Evolutionary conservation across 2,329 filamentous ascomycete species (phyloP).

Genomic region (Cladosporium halotolerans): DNA sequence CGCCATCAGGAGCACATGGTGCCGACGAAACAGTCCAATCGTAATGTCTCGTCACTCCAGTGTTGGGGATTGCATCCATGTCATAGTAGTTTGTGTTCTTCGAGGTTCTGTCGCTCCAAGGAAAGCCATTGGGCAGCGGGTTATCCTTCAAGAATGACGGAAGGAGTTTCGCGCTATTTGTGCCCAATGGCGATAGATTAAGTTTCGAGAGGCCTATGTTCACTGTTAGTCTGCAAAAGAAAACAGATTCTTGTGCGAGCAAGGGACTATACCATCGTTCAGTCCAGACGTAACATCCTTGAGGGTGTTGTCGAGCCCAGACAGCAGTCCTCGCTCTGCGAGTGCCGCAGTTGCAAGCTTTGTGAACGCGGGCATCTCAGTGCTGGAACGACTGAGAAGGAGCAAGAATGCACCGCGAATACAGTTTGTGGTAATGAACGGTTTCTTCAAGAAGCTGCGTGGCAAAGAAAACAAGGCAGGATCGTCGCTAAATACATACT

Average conservation of each 20-base stretch:
- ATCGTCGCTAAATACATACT: too few species aligned
- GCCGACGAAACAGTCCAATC: constrained; percentile 20
- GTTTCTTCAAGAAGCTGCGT: too few species aligned
- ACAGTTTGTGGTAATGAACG: too few species aligned
- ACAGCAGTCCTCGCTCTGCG: not conserved
- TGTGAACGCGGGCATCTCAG: not conserved
- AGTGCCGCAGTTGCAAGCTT: not conserved
- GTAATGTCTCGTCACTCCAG: constrained; percentile 24
- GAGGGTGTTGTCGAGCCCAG: constrained; percentile 2
- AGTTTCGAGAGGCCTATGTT: not conserved
- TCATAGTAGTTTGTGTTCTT: constrained; percentile 23
- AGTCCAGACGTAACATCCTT: constrained; percentile 5
- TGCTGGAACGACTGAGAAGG: too few species aligned
- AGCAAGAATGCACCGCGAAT: too few species aligned
- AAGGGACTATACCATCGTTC: not conserved
- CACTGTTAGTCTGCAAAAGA: not conserved
- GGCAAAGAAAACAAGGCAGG: too few species aligned
- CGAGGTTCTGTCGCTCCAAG: constrained; percentile 23
- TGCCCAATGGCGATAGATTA: constrained; percentile 15
- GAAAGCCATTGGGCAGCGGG: constrained; percentile 16
- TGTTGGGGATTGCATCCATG: constrained; percentile 22
- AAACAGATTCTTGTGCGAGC: not conserved
- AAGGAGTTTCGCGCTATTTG: constrained; percentile 9
- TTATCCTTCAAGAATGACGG: constrained; percentile 15
- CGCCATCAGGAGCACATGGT: constrained; percentile 23